Percentiles rank a stretch among this genome's conserved stretches.
Conservation (phyloP, 768 basidiomycete genomes). For the Scleroderma citrinum region DNA sequence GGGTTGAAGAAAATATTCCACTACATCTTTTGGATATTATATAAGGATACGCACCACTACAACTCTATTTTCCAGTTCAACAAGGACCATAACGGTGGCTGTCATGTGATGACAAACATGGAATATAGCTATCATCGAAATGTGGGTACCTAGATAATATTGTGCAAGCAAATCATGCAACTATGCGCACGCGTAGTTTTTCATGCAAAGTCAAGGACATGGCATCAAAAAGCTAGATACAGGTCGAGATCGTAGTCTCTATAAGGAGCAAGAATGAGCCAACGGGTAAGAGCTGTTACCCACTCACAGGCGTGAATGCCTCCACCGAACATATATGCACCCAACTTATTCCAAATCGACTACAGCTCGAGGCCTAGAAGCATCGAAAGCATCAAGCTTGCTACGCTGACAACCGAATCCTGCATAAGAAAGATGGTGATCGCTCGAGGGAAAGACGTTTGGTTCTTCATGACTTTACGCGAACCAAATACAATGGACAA, state of each 20-base stretch:
- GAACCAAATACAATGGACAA: background rate
- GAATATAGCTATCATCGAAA: background rate
- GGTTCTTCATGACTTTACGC: background rate
- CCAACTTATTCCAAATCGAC: background rate
- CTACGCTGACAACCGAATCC: background rate
- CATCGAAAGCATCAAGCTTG: background rate
- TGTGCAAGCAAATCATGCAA: background rate
- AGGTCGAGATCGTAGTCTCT: background rate
- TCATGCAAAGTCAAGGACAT: background rate
- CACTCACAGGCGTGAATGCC: background rate
- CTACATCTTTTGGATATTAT: no score
- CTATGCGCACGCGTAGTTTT: background rate
- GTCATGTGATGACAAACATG: background rate
- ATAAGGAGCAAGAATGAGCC: background rate
- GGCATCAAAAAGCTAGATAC: background rate
- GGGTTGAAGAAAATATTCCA: slow-evolving; percentile 2
- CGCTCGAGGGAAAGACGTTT: background rate
- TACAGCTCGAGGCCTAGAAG: background rate
- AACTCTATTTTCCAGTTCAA: background rate
- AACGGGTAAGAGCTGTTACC: background rate
- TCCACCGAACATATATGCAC: background rate
- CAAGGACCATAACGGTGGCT: background rate
- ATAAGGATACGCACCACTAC: background rate
- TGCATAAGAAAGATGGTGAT: background rate
- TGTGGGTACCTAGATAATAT: background rate